Evolutionary conservation across 1,284 basidiomycete genomes (phyloP).

Genomic region (Golubevia pallescens): DNA sequence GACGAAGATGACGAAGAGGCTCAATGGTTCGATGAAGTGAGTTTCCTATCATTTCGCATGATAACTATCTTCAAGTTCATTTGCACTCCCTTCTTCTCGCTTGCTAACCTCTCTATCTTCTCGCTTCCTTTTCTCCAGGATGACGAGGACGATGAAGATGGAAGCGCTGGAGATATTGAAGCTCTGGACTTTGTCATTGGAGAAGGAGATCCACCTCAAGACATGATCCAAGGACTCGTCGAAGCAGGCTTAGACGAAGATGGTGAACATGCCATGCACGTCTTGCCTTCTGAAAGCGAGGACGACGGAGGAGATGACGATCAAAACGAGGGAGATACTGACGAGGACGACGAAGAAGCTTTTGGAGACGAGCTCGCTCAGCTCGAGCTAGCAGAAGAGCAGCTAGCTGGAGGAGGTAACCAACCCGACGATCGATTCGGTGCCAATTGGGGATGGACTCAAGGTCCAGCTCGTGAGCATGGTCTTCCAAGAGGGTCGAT

Average conservation of each 20-base stretch:
- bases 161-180: constrained; percentile 73
- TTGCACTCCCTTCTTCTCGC: background rate
- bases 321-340: constrained; percentile 34
- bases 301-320: constrained; percentile 70
- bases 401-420: constrained; percentile 10
- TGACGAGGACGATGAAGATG: constrained; percentile 65
- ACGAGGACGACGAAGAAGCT: constrained; percentile 36
- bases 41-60: background rate
- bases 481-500: constrained; percentile 11
- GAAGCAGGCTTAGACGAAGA: background rate
- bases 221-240: constrained; percentile 1
- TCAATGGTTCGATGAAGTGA: constrained; percentile 16
- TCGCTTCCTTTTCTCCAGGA: constrained; percentile 2
- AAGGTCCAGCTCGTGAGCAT: constrained; percentile 14
- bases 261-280: constrained; percentile 1
- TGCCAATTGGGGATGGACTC: constrained; percentile 59
- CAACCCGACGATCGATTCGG: constrained; percentile 52
- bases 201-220: constrained; percentile 65
- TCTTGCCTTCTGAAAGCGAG: constrained; percentile 51
- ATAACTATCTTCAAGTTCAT: background rate
- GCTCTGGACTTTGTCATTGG: constrained; percentile 66
- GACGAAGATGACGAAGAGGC: constrained; percentile 57
- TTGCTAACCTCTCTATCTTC: background rate
- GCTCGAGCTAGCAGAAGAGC: constrained; percentile 49
- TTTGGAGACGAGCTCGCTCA: constrained; percentile 40